These are phyloP conservation scores for Boletus sp. DNA, from an alignment of 768 basidiomycete species.

Conservation along the genomic window DNA sequence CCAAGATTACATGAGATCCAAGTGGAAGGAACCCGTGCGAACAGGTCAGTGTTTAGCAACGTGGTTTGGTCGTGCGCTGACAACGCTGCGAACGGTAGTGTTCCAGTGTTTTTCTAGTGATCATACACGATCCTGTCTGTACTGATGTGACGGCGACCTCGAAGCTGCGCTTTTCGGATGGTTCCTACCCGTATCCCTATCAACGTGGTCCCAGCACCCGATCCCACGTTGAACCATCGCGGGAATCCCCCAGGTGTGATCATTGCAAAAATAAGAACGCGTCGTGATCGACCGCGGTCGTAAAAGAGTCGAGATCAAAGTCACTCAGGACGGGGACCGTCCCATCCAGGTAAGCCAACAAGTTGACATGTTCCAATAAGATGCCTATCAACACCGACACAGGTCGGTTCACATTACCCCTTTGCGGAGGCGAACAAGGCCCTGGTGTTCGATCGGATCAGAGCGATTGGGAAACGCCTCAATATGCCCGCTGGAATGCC, in stretches of 20 bases:
- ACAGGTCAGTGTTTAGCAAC: slow-evolving; percentile 54
- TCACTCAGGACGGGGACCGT: slow-evolving; percentile 89
- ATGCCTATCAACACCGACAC: background rate
- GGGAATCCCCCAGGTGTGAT: slow-evolving; percentile 73
- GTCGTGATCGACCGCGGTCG: slow-evolving; percentile 78
- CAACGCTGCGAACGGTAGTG: background rate
- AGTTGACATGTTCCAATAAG: background rate
- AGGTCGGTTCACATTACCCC: slow-evolving; percentile 94
- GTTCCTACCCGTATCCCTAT: slow-evolving; percentile 79
- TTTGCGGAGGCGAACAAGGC: slow-evolving; percentile 87
- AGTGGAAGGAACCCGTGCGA: slow-evolving; percentile 88
- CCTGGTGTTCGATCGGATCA: slow-evolving; percentile 77
- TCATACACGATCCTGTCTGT: slow-evolving; percentile 84
- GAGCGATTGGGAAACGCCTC: slow-evolving; percentile 78
- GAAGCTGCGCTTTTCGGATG: slow-evolving; percentile 87
- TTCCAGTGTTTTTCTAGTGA: slow-evolving; percentile 82
- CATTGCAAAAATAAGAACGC: slow-evolving; percentile 57
- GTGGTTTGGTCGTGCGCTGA: background rate
- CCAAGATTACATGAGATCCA: slow-evolving; percentile 81
- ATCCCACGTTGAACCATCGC: slow-evolving; percentile 49
- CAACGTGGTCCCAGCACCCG: background rate
- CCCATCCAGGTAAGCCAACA: slow-evolving; percentile 73
- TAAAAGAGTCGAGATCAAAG: slow-evolving; percentile 65
- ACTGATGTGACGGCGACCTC: slow-evolving; percentile 50
- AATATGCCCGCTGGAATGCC: slow-evolving; percentile 95